A percentile compares a stretch with the other conserved stretches of the same genome.
These are phyloP conservation scores for Capsicum rhomboideum DNA, from an alignment of 257 asterid genomes.

Conservation along the genomic window DNA sequence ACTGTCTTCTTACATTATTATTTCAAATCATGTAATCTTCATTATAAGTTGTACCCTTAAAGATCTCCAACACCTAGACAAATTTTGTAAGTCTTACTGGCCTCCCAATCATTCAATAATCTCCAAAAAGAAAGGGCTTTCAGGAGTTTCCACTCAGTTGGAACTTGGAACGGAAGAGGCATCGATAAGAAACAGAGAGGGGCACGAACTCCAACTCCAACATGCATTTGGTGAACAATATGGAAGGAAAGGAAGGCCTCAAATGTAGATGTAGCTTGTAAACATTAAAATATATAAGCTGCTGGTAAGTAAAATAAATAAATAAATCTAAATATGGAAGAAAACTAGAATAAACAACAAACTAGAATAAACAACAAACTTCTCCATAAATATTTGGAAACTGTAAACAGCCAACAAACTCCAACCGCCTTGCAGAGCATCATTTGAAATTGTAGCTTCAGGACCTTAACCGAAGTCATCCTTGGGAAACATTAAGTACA, in stretches of 20 bases:
- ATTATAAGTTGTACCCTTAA: neutral
- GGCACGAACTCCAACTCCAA: neutral
- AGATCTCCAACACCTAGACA: neutral
- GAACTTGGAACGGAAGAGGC: neutral
- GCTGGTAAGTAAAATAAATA: neutral
- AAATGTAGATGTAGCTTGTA: neutral
- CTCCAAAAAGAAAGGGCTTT: neutral
- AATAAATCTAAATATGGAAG: neutral
- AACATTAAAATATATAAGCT: neutral
- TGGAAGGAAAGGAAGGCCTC: neutral
- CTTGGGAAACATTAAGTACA: slow-evolving; percentile 61
- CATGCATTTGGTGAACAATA: neutral
- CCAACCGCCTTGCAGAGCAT: slow-evolving; percentile 62
- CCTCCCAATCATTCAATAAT: neutral
- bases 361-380: slow-evolving; percentile 39
- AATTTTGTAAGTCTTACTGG: neutral
- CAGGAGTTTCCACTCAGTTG: neutral
- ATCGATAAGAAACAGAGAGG: neutral
- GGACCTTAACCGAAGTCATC: slow-evolving; percentile 46
- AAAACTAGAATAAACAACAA: slow-evolving; percentile 6
- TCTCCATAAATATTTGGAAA: slow-evolving; percentile 80
- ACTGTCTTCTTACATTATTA: neutral
- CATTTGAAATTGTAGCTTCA: slow-evolving; percentile 75
- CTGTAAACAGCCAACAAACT: slow-evolving; percentile 56
- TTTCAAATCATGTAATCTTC: neutral